Evolutionary conservation across 495 filamentous ascomycete genomes (phyloP), one percentile per base, ranked within the genome.

Genomic region (Bacidia gigantensis): DNA sequence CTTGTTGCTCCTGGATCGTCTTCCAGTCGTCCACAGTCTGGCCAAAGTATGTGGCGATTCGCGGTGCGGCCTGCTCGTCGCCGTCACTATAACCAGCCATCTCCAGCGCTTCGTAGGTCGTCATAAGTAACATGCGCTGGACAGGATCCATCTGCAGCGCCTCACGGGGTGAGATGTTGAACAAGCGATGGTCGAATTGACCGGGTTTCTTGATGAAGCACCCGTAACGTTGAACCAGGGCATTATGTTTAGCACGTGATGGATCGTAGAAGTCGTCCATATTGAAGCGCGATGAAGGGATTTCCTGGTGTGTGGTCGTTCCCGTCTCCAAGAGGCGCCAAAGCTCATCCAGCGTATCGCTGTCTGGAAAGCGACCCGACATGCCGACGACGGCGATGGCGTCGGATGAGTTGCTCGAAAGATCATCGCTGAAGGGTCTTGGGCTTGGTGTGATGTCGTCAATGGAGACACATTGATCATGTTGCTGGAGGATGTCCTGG

Each of bases 1-100:
- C 78, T 55, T 88, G 74, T 1, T 74, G 75, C 17, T 77, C 75
- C 57, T 87, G 86, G 46, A 86, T 77, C 57, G 88, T 84, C 55
- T 78, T 77, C 57, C 60, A 71, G 47, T 71, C 68, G 50, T 71
- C 58, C n/a, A 56, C 60, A 3, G 65, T 58, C 23, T 53, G 47
- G 0, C 63, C 67, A 52, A 64, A 63, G 50, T 62, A 71, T 45
- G 56, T 58, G 11, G 62, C 66, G 21, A 69, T 54, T 11, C 68
- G 63, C 26, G 64, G 42, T 0, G 62, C 62, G 11, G 65, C 59
- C 22, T 55, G 48, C 9, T 58, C 67, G 3, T 51, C 38, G 46
- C 60, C 60, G 22, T 56, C 51, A 2, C 58, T 55, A 42, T 56
- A 61, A 3, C 68, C 68, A 32, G 67, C 64, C 55, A 49, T 55